Percentiles rank a stretch among this genome's conserved stretches.
Conservation (phyloP, 768 basidiomycete species). For the Mycena vitilis region DNA sequence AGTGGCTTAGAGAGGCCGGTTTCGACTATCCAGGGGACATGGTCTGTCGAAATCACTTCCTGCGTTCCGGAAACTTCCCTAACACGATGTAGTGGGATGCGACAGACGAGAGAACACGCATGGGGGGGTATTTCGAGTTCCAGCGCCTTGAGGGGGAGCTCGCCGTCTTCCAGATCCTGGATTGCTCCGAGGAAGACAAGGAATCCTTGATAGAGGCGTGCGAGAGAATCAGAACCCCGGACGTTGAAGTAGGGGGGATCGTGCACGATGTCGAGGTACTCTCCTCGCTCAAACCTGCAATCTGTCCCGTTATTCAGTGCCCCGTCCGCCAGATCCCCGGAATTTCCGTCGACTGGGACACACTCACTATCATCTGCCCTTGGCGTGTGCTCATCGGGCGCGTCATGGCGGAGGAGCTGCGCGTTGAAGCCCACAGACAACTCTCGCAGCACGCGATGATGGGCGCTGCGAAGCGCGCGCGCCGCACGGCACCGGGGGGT, state of each 20-base stretch:
- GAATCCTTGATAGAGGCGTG: slow-evolving; percentile 11
- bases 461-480: no score
- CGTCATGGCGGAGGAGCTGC: slow-evolving; percentile 28
- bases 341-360: slow-evolving; percentile 25
- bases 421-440: slow-evolving; percentile 16
- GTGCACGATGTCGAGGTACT: slow-evolving; percentile 27
- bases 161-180: slow-evolving; percentile 3
- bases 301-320: not conserved
- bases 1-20: not conserved
- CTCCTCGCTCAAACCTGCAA: no score
- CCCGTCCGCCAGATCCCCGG: slow-evolving; percentile 10
- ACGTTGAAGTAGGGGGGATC: slow-evolving; percentile 15
- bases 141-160: slow-evolving; percentile 21
- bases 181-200: slow-evolving; percentile 6
- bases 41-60: not conserved
- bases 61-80: no score
- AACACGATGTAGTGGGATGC: not conserved
- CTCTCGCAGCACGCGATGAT: no score
- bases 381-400: slow-evolving; percentile 26
- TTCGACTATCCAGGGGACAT: not conserved
- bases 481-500: no score
- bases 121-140: slow-evolving; percentile 20
- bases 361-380: slow-evolving; percentile 23
- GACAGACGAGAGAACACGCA: slow-evolving; percentile 1
- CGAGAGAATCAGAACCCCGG: slow-evolving; percentile 7